A percentile compares a stretch with the other conserved stretches of the same genome.
These are phyloP conservation scores for Aspergillus sp. DNA, from an alignment of 2,329 filamentous ascomycete genomes.

Conservation along the genomic window DNA sequence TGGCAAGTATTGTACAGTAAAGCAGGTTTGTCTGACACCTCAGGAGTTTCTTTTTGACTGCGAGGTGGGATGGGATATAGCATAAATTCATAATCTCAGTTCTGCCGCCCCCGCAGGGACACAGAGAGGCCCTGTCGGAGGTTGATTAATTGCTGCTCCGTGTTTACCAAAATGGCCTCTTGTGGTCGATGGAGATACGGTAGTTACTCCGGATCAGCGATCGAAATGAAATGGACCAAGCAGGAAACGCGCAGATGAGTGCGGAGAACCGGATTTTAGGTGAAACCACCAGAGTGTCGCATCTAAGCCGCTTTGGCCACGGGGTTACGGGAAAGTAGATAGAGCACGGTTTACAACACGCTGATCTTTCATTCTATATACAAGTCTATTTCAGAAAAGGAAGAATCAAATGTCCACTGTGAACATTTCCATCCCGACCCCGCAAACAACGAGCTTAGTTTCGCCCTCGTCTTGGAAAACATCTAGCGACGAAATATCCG, in stretches of 20 bases:
- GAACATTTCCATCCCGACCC: constrained; percentile 53
- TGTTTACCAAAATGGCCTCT: too few relatives aligned
- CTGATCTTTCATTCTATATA: neutral
- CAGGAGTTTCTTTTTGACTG: neutral
- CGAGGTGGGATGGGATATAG: neutral
- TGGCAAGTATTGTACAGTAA: too few relatives aligned
- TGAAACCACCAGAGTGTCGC: too few relatives aligned
- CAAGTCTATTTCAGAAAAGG: neutral
- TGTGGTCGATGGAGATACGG: too few relatives aligned
- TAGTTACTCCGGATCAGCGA: neutral
- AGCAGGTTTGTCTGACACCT: too few relatives aligned
- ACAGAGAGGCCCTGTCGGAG: neutral
- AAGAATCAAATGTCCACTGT: constrained; percentile 12
- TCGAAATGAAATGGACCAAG: neutral
- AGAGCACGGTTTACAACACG: too few relatives aligned
- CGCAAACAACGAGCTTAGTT: constrained; percentile 42
- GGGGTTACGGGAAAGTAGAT: too few relatives aligned
- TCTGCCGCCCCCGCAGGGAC: neutral
- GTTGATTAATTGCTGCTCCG: neutral
- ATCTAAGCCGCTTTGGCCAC: too few relatives aligned
- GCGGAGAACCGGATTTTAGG: too few relatives aligned
- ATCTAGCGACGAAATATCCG: constrained; percentile 56
- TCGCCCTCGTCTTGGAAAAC: constrained; percentile 26
- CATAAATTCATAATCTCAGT: neutral
- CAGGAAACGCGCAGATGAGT: neutral